phyloP scores from a whole-genome alignment of 805 yeast species.

The Kuraishia piskuri region DNA sequence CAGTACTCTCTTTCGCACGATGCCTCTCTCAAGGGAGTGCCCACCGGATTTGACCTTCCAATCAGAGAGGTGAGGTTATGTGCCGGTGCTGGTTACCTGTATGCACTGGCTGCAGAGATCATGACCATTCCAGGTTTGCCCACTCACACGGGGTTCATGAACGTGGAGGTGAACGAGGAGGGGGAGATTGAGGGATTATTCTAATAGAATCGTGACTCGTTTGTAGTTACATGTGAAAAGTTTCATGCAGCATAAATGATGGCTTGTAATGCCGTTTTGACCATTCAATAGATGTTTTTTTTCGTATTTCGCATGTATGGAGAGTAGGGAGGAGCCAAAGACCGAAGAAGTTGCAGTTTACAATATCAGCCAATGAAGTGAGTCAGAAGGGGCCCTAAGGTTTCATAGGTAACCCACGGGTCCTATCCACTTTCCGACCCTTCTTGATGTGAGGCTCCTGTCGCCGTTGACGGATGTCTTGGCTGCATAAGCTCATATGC shows the following conservation, averaged over 20 bases:
- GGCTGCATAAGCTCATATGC: not conserved
- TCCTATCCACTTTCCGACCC: no score
- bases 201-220: slow-evolving; percentile 29
- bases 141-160: slow-evolving; percentile 94
- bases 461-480: not conserved
- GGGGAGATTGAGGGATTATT: slow-evolving; percentile 94
- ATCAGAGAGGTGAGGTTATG: slow-evolving; percentile 91
- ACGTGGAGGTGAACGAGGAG: slow-evolving; percentile 82
- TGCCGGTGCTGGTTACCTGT: slow-evolving; percentile 94
- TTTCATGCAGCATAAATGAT: no score
- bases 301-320: no score
- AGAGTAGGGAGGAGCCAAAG: no score
- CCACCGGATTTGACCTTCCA: slow-evolving; percentile 89
- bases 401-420: no score
- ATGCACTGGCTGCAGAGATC: slow-evolving; percentile 94
- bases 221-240: no score
- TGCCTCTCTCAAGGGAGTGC: slow-evolving; percentile 88
- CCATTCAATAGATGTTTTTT: no score
- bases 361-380: no score
- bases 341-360: no score
- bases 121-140: slow-evolving; percentile 97
- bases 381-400: no score
- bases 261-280: no score
- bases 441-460: no score
- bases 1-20: slow-evolving; percentile 95